Evolutionary conservation across 2,329 filamentous ascomycete species (phyloP).

Genomic region (Leptographium lundbergii): DNA sequence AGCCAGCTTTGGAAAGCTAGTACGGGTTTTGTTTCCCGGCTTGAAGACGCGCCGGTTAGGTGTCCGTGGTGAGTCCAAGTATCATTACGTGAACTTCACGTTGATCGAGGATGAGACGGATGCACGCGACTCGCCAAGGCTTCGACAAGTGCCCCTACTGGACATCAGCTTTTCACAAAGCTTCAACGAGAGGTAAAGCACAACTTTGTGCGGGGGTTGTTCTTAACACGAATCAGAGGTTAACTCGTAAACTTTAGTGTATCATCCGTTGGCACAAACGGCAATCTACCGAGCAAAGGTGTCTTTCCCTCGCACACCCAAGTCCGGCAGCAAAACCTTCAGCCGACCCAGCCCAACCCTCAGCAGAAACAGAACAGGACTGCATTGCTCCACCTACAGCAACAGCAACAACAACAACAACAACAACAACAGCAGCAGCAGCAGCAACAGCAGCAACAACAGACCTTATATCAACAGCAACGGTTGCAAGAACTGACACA

Average conservation of each 20-base stretch:
- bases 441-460: not conserved
- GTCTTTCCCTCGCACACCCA: constrained; percentile 1
- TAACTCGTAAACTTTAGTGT: not conserved
- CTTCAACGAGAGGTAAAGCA: constrained; percentile 31
- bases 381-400: constrained; percentile 1
- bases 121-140: constrained; percentile 29
- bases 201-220: not conserved
- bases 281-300: constrained; percentile 1
- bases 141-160: constrained; percentile 34
- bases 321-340: not conserved
- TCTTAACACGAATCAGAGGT: not conserved
- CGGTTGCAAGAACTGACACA: constrained; percentile 1
- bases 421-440: constrained; percentile 17
- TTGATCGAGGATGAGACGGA: constrained; percentile 45
- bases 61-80: constrained; percentile 93
- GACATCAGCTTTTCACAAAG: constrained; percentile 35
- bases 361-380: constrained; percentile 4
- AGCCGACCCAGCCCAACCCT: not conserved
- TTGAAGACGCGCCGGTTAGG: constrained; percentile 86
- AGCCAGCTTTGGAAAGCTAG: constrained; percentile 93
- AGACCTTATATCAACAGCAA: constrained; percentile 1
- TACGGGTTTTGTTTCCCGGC: constrained; percentile 89
- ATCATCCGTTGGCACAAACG: not conserved
- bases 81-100: constrained; percentile 73
- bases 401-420: constrained; percentile 5